Evolutionary conservation across 441 rosid species (phyloP).

Genomic region (Arabidopsis hybrid): DNA sequence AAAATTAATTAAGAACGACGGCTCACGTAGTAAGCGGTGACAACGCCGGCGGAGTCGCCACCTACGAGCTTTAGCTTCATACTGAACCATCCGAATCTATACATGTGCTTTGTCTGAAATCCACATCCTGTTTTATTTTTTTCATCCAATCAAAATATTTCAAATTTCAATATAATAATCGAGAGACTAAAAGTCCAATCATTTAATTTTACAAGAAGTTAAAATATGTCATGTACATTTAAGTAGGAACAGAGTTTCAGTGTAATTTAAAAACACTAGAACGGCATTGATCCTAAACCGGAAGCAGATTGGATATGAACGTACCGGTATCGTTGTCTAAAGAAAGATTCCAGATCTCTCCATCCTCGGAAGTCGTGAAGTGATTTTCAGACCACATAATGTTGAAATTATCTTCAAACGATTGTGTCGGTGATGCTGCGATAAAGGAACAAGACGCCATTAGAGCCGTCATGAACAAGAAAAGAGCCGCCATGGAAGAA

Average conservation of each 20-base stretch:
- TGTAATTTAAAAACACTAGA: neutral
- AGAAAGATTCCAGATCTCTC: constrained; percentile 96
- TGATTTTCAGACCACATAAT: constrained; percentile 97
- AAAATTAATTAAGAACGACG: neutral
- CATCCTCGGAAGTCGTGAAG: constrained; percentile 92
- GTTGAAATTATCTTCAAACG: constrained; percentile 84
- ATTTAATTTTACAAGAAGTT: neutral
- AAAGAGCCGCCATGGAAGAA: constrained; percentile 48
- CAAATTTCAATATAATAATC: neutral
- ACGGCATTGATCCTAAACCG: constrained; percentile 11
- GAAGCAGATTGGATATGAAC: neutral
- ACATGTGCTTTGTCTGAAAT: constrained; percentile 86
- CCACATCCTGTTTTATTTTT: constrained; percentile 72
- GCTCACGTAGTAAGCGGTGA: constrained; percentile 90
- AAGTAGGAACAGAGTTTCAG: neutral
- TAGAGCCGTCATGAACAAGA: constrained; percentile 56
- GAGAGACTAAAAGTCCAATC: constrained; percentile 7
- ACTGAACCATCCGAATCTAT: constrained; percentile 97
- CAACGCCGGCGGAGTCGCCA: constrained; percentile 96
- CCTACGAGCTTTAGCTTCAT: constrained; percentile 95
- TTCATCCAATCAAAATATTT: constrained; percentile 5
- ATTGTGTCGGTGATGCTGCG: constrained; percentile 56
- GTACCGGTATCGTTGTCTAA: constrained; percentile 93
- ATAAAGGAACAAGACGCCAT: constrained; percentile 46
- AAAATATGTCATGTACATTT: neutral